Evolutionary conservation across 495 filamentous ascomycete genomes (phyloP).

Genomic region (Penicillium mononematosum): DNA sequence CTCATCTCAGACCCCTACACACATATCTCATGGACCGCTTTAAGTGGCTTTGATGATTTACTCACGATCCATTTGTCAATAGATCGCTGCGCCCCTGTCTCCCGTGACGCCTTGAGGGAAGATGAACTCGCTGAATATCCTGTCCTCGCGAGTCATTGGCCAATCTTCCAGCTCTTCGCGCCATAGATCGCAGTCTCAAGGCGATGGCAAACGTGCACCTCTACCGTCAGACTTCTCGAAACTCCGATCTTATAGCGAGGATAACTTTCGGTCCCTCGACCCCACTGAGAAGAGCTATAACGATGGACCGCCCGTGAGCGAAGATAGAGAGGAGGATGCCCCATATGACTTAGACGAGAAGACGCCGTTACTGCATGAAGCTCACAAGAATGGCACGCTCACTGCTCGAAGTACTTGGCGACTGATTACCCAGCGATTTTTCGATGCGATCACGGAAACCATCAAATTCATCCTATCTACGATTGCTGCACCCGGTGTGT

Average conservation of each 20-base stretch:
- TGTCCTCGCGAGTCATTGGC: conserved; percentile 82
- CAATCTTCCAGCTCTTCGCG: conserved; percentile 53
- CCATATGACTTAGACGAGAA: conserved; percentile 57
- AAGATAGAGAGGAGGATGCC: conserved; percentile 33
- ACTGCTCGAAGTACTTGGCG: conserved; percentile 54
- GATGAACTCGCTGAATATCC: conserved; percentile 98
- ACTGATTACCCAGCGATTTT: conserved; percentile 43
- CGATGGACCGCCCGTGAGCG: conserved; percentile 32
- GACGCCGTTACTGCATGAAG: conserved; percentile 56
- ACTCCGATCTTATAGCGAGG: conserved; percentile 48
- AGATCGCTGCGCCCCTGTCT: conserved; percentile 44
- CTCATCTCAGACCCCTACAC: conserved; percentile 12
- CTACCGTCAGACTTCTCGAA: conserved; percentile 45
- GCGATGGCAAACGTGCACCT: conserved; percentile 49
- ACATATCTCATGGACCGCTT: conserved; percentile 16
- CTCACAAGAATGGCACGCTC: conserved; percentile 50
- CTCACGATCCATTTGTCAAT: conserved; percentile 24
- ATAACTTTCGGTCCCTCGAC: conserved; percentile 39
- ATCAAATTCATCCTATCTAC: conserved; percentile 75
- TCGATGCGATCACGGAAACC: conserved; percentile 61
- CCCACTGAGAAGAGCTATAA: conserved; percentile 35
- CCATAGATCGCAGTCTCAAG: conserved; percentile 65
- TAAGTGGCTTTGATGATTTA: conserved; percentile 29
- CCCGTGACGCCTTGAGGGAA: conserved; percentile 60
- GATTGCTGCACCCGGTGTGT: conserved; percentile 73